Evolutionary conservation across 148 eudicot genomes (phyloP).

Genomic region (Pouteria glomerata): DNA sequence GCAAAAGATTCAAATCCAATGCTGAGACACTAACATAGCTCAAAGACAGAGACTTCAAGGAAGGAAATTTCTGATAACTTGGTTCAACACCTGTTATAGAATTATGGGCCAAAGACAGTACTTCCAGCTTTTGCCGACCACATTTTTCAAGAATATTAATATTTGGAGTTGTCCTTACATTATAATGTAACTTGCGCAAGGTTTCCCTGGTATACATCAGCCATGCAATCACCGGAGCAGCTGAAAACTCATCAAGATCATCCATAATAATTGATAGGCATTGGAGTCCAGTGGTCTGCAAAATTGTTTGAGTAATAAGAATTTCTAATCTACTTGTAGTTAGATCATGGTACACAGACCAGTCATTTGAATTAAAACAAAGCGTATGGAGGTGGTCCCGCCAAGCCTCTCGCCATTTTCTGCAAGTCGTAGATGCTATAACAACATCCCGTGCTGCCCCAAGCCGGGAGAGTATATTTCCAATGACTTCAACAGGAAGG

Average conservation of each 20-base stretch:
- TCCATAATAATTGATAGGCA: slow-evolving; percentile 63
- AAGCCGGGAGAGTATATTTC: slow-evolving; percentile 79
- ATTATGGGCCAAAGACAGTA: slow-evolving; percentile 61
- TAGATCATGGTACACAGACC: slow-evolving; percentile 58
- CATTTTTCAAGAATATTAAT: slow-evolving; percentile 79
- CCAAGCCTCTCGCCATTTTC: slow-evolving; percentile 84
- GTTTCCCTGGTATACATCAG: slow-evolving; percentile 80
- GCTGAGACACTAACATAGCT: slow-evolving; percentile 77
- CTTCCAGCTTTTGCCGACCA: slow-evolving; percentile 74
- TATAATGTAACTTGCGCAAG: slow-evolving; percentile 52
- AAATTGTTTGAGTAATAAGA: slow-evolving; percentile 76
- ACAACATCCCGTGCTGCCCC: slow-evolving; percentile 79
- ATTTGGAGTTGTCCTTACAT: slow-evolving; percentile 65
- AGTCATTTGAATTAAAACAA: slow-evolving; percentile 64
- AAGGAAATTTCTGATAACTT: slow-evolving; percentile 69
- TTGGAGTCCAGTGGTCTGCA: slow-evolving; percentile 71
- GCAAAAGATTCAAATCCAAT: slow-evolving; percentile 70
- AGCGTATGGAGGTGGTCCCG: slow-evolving; percentile 65
- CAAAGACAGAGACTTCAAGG: slow-evolving; percentile 67
- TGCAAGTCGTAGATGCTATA: slow-evolving; percentile 71
- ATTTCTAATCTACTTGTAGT: slow-evolving; percentile 55
- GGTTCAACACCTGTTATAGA: slow-evolving; percentile 77
- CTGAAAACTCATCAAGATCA: slow-evolving; percentile 85
- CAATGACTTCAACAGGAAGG: slow-evolving; percentile 88
- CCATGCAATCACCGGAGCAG: slow-evolving; percentile 92